A percentile compares a stretch with the other conserved stretches of the same genome.
Conservation (phyloP, 2,329 filamentous ascomycete genomes). For the Grosmannia huntii region DNA sequence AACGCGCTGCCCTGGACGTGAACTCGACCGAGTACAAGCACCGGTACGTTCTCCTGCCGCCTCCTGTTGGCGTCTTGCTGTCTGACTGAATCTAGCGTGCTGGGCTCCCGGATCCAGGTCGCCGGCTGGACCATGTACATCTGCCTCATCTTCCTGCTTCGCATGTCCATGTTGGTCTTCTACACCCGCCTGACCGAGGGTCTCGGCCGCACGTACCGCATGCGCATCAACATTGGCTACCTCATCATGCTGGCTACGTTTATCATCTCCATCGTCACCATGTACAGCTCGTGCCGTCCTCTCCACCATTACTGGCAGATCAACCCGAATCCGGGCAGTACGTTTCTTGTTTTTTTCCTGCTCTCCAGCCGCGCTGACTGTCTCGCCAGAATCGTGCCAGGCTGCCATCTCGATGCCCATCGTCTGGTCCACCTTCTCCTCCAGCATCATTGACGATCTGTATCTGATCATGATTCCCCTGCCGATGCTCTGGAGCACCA, state of each 20-base stretch:
- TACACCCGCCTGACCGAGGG: constrained; percentile 33
- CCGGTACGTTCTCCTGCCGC: neutral
- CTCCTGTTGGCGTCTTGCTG: neutral
- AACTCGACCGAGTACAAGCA: constrained; percentile 28
- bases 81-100: constrained; percentile 20
- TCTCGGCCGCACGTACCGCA: constrained; percentile 2
- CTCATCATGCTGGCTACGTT: neutral
- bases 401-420: constrained; percentile 19
- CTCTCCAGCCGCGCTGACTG: constrained; percentile 12
- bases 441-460: constrained; percentile 37
- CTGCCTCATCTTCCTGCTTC: constrained; percentile 37
- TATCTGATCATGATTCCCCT: constrained; percentile 42
- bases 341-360: neutral
- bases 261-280: neutral
- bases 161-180: constrained; percentile 40
- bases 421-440: constrained; percentile 32
- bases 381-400: constrained; percentile 29
- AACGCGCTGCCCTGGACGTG: constrained; percentile 28
- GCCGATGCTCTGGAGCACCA: constrained; percentile 27
- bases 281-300: constrained; percentile 5
- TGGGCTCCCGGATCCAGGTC: constrained; percentile 39
- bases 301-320: constrained; percentile 11
- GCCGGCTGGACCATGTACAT: constrained; percentile 42
- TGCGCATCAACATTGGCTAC: constrained; percentile 6
- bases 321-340: constrained; percentile 13